Base-by-base conservation (phyloP, 1,284 basidiomycete genomes). In the Trichosporon coremiiforme region DNA sequence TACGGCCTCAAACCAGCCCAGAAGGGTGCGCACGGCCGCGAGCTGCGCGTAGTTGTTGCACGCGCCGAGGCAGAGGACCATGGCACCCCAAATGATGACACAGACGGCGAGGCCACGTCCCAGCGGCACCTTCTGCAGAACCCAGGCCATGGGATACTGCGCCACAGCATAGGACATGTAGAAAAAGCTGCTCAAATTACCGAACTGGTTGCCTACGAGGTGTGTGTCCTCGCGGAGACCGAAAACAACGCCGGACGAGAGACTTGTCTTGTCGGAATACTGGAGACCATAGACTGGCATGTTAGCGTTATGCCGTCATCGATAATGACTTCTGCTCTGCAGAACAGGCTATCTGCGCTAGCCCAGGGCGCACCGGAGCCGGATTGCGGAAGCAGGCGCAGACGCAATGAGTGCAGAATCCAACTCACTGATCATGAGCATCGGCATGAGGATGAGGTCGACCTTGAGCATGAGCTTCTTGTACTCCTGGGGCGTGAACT, bases 1-100 rank as follows among this genome's bases (percentile, higher is more conserved):
- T 65, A 74, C 73, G 3, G 66, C 70, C 69, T 78, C 77, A 38
- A 78, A 75, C 73, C 74, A 75, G 17, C 78, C 78, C 20, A 79
- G 69, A 29, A 77, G 53, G n/a, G 73, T 66, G 25, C 78, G 74
- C 15, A 77, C 73, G 29, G 69, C 70, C 2, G 74, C 68, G 10
- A 79, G 70, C 41, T 74, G 67, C 29, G 71, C 68, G 60, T 75
- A 78, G 70, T 73, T 77, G 68, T 77, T 74, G 67, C 75, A 74
- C 3, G 68, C 75, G 64, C 72, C 73, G 38, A 77, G 69, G 31
- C 71, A 70, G 63, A 74, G 64, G 66, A 78, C 76, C 38, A 74
- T 60, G 5, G 62, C 68, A 25, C 75, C 75, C 75, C 75, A 78
- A 33, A 73, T 70, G 55, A 74, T 68, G 41, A 73, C 68, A 35